Evolutionary conservation across 192 early-diverging fungal species (phyloP).

Genomic region (Coemansia sp.): DNA sequence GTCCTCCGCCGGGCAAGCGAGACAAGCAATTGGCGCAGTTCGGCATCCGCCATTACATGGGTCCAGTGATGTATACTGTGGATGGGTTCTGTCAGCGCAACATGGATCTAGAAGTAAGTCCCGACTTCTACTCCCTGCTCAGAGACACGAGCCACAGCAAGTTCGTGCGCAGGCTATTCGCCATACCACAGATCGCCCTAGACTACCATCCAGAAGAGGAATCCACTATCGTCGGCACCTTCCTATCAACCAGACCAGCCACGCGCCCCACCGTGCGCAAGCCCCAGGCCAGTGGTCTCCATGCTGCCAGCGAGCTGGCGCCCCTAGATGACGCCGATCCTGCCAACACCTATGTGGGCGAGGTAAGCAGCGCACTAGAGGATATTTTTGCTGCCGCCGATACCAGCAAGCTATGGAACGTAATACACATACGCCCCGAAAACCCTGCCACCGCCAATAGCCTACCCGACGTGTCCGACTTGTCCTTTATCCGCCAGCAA

Average conservation of each 20-base stretch:
- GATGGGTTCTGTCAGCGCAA: conserved; percentile 72
- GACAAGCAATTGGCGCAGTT: conserved; percentile 60
- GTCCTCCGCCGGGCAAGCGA: conserved; percentile 56
- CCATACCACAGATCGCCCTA: conserved; percentile 64
- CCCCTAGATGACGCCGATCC: conserved; percentile 36
- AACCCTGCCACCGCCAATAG: conserved; percentile 27
- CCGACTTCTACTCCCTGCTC: conserved; percentile 84
- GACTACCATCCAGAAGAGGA: conserved; percentile 77
- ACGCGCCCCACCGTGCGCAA: conserved; percentile 30
- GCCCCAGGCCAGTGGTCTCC: conserved; percentile 59
- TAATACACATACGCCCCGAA: conserved; percentile 78
- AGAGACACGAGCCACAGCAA: conserved; percentile 68
- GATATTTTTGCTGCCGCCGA: conserved; percentile 77
- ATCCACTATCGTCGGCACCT: conserved; percentile 75
- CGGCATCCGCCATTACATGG: conserved; percentile 76
- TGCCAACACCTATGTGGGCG: conserved; percentile 52
- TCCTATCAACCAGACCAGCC: conserved; percentile 62
- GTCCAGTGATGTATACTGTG: conserved; percentile 60
- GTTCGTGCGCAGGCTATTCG: conserved; percentile 75
- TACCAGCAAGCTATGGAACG: conserved; percentile 76
- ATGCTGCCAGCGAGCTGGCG: conserved; percentile 49
- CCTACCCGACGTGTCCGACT: conserved; percentile 57
- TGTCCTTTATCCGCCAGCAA: conserved; percentile 64
- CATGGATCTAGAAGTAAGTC: conserved; percentile 64
- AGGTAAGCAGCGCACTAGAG: conserved; percentile 65